Percentiles rank a stretch among this genome's conserved stretches.
phyloP scores from a whole-genome alignment of 768 basidiomycete species.

The Termitomyces sp. region DNA sequence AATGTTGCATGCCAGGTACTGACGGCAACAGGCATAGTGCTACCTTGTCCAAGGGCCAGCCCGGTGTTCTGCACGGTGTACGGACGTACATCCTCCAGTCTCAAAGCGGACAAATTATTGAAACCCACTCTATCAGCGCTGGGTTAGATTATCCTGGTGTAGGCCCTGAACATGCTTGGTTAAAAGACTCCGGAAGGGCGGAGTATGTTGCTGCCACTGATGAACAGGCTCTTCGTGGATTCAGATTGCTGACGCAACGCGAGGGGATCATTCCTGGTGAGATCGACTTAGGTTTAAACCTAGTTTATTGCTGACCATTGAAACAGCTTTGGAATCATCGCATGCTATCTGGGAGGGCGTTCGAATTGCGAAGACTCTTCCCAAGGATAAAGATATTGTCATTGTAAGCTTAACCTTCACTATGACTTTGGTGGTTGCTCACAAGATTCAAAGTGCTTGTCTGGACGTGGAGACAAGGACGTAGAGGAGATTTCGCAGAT shows the following conservation, averaged over 20 bases:
- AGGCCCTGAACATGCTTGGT: conserved; percentile 96
- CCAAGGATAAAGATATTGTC: conserved; percentile 83
- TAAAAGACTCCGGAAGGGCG: conserved; percentile 91
- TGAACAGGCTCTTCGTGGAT: conserved; percentile 89
- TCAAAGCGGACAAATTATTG: conserved; percentile 85
- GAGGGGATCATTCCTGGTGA: conserved; percentile 96
- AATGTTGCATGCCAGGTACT: conserved; percentile 44
- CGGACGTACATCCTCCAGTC: conserved; percentile 94
- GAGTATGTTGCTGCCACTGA: conserved; percentile 94
- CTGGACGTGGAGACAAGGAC: conserved; percentile 96
- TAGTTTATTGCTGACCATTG: conserved; percentile 1
- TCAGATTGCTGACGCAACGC: conserved; percentile 84
- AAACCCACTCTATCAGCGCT: conserved; percentile 96
- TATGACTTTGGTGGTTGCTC: background rate
- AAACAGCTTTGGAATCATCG: conserved; percentile 83
- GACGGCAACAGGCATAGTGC: conserved; percentile 89
- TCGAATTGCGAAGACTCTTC: conserved; percentile 75
- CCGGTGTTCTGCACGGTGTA: conserved; percentile 95
- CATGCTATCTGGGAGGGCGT: conserved; percentile 96
- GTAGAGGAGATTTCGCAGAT: conserved; percentile 95
- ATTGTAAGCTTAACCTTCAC: conserved; percentile 54
- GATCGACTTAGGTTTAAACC: conserved; percentile 13
- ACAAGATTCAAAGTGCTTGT: conserved; percentile 60
- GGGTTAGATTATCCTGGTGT: conserved; percentile 97
- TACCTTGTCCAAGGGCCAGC: conserved; percentile 84